Percentiles rank a stretch among this genome's conserved stretches.
Conservation (phyloP, 1,139 yeast species). For the Zygosaccharomyces pseudobailii region DNA sequence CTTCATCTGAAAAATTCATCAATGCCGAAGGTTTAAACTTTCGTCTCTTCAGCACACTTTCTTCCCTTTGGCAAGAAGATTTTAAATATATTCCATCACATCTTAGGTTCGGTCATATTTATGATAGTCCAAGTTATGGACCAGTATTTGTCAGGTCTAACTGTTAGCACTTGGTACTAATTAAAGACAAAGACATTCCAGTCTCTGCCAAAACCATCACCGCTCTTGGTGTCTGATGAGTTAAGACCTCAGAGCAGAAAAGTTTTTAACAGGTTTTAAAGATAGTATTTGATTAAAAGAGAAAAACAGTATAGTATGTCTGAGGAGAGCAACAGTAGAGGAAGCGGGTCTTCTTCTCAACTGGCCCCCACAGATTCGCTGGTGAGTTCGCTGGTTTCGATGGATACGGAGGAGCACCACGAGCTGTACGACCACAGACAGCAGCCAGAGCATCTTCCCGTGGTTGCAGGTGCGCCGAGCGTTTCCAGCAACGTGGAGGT, state of each 20-base stretch:
- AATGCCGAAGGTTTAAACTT: background rate
- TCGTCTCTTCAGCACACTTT: background rate
- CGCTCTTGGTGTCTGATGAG: background rate
- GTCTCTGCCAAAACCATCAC: background rate
- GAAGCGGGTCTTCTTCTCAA: constrained; percentile 8
- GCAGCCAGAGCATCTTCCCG: constrained; percentile 39
- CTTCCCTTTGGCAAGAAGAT: background rate
- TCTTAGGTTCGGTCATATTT: background rate
- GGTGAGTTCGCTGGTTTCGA: constrained; percentile 31
- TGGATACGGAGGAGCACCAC: constrained; percentile 40
- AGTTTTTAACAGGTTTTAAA: background rate
- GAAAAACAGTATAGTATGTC: background rate
- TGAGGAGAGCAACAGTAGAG: constrained; percentile 1
- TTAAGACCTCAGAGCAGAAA: background rate
- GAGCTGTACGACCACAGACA: constrained; percentile 54
- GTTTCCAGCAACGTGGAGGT: background rate
- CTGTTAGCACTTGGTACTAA: background rate
- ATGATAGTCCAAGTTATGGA: background rate
- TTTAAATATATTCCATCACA: background rate
- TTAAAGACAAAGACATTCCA: background rate
- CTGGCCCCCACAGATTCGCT: constrained; percentile 24
- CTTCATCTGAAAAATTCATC: background rate
- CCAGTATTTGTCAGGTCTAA: background rate
- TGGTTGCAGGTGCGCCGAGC: constrained; percentile 2
- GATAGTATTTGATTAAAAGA: background rate